Evolutionary conservation across 1,139 yeast genomes (phyloP), one percentile per base, ranked within the genome.

Genomic region (Pichiaceae sp.): DNA sequence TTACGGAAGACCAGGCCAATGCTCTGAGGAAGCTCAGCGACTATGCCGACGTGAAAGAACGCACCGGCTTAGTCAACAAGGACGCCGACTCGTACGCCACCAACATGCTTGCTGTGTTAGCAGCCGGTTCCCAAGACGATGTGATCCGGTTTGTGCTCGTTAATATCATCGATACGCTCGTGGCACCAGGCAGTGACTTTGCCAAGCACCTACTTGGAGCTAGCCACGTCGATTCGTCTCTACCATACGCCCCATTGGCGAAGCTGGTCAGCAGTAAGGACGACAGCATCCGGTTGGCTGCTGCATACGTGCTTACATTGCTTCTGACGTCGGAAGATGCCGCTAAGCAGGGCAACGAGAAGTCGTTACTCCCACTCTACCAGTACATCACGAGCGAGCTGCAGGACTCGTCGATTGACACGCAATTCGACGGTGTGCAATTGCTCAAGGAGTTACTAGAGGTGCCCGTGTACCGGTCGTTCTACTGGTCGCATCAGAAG

Each of bases 81-180:
- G 70, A 76, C 47, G 60, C 72, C 33, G 71, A 68, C 19, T 56
- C 68, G 36, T 81, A 79, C 56, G 73, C 86, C 20, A 64, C 68
- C 39, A 68, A 78, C 33, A 61, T 79, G 32, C 64, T 77, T 48
- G 70, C 71, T 38, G 57, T 81, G 45, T 66, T 83, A 55, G 64
- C 69, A 48, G 42, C 34, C 16, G 42, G 64, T 32, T 63, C 81
- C 42, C 31, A 31, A 19, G 82, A 75, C 49, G 96, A 87, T 49
- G 81, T 84, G 24, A 71, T 78, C 50, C 82, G 83, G 57, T 80
- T 79, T 53, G 70, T 82, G 25, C 70, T 83, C 43, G 84, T 83
- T 27, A 64, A 85, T 44, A 66, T 82, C 47, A 60, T 72, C 17
- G 53, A 43, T 54, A 54, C 52, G 54, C 70, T 50, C 20, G 41